Base-by-base conservation (phyloP, 2,329 filamentous ascomycete genomes). In the Clathrospora elynae region DNA sequence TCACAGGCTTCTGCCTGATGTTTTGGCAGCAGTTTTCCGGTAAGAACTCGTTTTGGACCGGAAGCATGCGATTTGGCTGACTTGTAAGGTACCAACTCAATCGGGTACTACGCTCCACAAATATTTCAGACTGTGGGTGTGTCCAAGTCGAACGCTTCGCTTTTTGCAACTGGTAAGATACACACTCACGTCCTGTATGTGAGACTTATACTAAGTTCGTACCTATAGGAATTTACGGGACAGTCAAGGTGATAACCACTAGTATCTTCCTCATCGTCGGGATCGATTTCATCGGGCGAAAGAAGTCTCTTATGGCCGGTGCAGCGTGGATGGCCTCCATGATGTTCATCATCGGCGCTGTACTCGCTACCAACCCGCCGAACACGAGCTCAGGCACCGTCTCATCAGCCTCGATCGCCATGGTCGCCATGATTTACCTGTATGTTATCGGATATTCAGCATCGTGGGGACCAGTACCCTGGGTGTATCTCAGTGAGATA, bases 1-100 rank as follows among this genome's bases (percentile, higher is more conserved):
- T 88, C 65, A 77, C 91, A 8, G 87, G 87, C 32, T 80, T 80
- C 41, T 80, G 87, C 59, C 76, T 92, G 13, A 91, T 91, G 75
- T 73, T 91, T 38, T 90, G 84, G 78, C 88, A 92, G 69, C 92
- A 92, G 57, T 84, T 84, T 35, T 78, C 74, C 3, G 87, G 87
- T 2, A 90, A 90, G 73, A 90, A 90, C 55, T 86, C 86, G 13
- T 62, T 84, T 41, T 84, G n/a, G n/a, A n/a, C n/a, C n/a, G 42
- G 42, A 36, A 29, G 32, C 8, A 13, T 12, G 11, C 10, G 5
- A 20, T 16, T 5, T 25, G 3, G n/a, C n/a, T n/a, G n/a, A n/a
- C n/a, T n/a, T n/a, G n/a, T n/a, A n/a, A n/a, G n/a, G n/a, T n/a
- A n/a, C n/a, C n/a, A 87, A 46, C 26, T 5, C 4, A 17, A 6